These are phyloP conservation scores for Akanthomyces dipterigenus DNA, from an alignment of 2,329 filamentous ascomycete genomes.

Conservation along the genomic window DNA sequence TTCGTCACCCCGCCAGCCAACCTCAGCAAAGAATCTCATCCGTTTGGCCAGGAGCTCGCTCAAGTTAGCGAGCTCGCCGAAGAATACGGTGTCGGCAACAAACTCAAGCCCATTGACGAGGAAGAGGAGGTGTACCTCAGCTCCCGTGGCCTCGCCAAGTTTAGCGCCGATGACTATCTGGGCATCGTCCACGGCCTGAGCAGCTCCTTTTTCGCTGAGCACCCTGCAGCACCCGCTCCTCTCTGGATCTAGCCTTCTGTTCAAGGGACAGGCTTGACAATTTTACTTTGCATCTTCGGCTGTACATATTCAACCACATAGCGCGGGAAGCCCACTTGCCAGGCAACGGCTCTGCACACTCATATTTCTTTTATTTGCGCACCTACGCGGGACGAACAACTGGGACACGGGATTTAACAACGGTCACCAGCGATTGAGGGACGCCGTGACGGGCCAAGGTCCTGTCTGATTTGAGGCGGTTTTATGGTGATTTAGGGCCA, in stretches of 20 bases:
- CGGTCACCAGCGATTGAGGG: not conserved
- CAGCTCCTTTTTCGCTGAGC: constrained; percentile 49
- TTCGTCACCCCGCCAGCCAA: constrained; percentile 12
- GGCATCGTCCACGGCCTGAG: constrained; percentile 68
- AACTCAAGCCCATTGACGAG: constrained; percentile 58
- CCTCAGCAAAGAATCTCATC: constrained; percentile 45
- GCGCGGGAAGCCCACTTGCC: not conserved
- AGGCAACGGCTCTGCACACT: constrained; percentile 2
- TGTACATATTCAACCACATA: constrained; percentile 25
- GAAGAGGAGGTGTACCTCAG: constrained; percentile 63
- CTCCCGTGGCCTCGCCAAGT: constrained; percentile 63
- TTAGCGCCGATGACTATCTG: constrained; percentile 77
- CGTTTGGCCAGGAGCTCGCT: constrained; percentile 83
- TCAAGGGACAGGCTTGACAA: not conserved
- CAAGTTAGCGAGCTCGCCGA: constrained; percentile 91
- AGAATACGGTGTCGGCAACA: constrained; percentile 64
- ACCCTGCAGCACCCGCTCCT: constrained; percentile 26
- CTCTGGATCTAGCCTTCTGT: constrained; percentile 43
- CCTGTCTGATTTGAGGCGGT: not conserved
- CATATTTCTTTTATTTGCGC: not conserved
- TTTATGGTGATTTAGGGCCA: not conserved
- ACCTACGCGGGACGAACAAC: constrained; percentile 3
- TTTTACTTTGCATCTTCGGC: constrained; percentile 17
- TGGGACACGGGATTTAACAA: constrained; percentile 1
- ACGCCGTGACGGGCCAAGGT: not conserved